phyloP scores from a whole-genome alignment of 768 basidiomycete genomes.

The Mycena alexandri region DNA sequence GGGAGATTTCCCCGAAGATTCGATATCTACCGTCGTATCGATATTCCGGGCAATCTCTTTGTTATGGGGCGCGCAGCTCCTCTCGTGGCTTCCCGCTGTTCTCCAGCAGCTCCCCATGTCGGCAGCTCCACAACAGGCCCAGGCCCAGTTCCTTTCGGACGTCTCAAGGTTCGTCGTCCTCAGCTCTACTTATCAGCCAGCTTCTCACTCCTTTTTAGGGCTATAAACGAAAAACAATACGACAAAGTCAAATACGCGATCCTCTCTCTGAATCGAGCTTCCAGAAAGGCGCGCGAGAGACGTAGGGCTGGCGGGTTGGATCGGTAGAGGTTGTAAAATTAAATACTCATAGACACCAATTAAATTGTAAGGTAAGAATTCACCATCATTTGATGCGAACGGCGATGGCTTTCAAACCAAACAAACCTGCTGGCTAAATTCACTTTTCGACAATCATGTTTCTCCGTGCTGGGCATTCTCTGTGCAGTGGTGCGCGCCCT shows the following conservation, averaged over 20 bases:
- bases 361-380: constrained; percentile 26
- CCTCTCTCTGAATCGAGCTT: constrained; percentile 75
- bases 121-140: constrained; percentile 72
- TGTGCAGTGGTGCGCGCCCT: constrained; percentile 62
- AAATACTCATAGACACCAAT: constrained; percentile 26
- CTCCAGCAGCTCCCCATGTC: constrained; percentile 77
- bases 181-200: constrained; percentile 34
- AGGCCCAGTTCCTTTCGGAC: constrained; percentile 79
- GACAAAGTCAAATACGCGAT: constrained; percentile 90
- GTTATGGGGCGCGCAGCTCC: constrained; percentile 76
- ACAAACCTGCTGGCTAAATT: constrained; percentile 17
- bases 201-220: constrained; percentile 55
- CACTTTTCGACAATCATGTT: constrained; percentile 61
- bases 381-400: constrained; percentile 7
- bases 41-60: constrained; percentile 79
- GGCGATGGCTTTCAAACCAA: constrained; percentile 7
- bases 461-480: constrained; percentile 69
- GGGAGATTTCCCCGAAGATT: constrained; percentile 91
- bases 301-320: constrained; percentile 58
- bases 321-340: constrained; percentile 41
- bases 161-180: constrained; percentile 71
- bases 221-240: constrained; percentile 71
- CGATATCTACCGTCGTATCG: constrained; percentile 76
- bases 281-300: constrained; percentile 80
- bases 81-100: constrained; percentile 79